These are phyloP conservation scores for Dendrostoma leiphaemia DNA, from an alignment of 2,329 filamentous ascomycete species.

Conservation along the genomic window DNA sequence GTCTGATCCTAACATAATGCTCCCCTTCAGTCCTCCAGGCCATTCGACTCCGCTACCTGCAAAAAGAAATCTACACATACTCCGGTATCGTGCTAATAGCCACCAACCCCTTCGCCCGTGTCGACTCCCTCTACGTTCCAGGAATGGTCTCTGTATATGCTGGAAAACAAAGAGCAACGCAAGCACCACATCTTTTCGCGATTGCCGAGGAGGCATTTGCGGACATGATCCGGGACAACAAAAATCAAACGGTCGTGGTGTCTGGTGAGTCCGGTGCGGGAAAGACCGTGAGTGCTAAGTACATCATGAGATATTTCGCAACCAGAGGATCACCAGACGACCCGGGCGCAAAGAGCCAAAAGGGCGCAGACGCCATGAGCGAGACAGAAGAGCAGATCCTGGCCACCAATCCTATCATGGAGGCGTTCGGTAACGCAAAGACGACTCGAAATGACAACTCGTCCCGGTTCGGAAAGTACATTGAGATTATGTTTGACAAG, in stretches of 20 bases:
- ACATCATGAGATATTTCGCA: constrained; percentile 99
- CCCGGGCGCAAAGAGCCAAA: constrained; percentile 72
- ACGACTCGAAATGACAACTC: constrained; percentile 99
- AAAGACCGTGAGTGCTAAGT: constrained; percentile 99
- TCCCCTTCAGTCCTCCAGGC: constrained; percentile 78
- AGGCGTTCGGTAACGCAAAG: constrained; percentile 98
- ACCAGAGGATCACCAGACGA: constrained; percentile 93
- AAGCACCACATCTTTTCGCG: constrained; percentile 96
- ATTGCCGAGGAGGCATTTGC: constrained; percentile 98
- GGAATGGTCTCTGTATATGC: constrained; percentile 99
- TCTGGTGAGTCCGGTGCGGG: constrained; percentile 98
- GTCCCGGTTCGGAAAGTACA: constrained; percentile 98
- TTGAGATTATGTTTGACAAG: constrained; percentile 98
- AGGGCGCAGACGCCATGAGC: constrained; percentile 80
- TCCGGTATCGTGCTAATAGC: constrained; percentile 98
- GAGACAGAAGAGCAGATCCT: constrained; percentile 98
- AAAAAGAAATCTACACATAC: constrained; percentile 99
- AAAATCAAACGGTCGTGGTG: constrained; percentile 99
- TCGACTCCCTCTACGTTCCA: constrained; percentile 96
- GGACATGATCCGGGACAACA: constrained; percentile 93
- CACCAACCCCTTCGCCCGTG: constrained; percentile 94
- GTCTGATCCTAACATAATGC: constrained; percentile 22
- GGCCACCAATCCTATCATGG: constrained; percentile 98
- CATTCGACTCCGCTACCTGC: constrained; percentile 92
- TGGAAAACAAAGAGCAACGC: constrained; percentile 91